These are phyloP conservation scores for Zygoascus ofunaensis DNA, from an alignment of 805 yeast species.

Conservation along the genomic window DNA sequence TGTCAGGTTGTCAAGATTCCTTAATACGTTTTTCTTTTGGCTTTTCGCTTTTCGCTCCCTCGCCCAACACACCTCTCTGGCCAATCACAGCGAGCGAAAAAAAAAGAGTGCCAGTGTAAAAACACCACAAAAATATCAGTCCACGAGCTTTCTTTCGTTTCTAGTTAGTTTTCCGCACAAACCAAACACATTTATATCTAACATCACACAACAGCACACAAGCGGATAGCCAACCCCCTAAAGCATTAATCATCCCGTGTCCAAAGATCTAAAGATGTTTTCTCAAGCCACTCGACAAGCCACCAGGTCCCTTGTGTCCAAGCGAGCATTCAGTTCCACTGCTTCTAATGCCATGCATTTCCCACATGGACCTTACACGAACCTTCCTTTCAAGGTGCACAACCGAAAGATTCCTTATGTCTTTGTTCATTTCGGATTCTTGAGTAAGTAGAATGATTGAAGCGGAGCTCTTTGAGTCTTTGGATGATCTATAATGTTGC, in stretches of 20 bases:
- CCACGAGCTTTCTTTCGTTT: slow-evolving; percentile 1
- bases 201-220: too few relatives aligned
- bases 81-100: background rate
- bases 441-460: slow-evolving; percentile 36
- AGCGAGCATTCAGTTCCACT: slow-evolving; percentile 27
- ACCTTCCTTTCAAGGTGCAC: slow-evolving; percentile 91
- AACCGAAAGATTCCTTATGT: slow-evolving; percentile 86
- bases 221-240: too few relatives aligned
- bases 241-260: too few relatives aligned
- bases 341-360: slow-evolving; percentile 40
- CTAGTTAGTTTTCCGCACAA: background rate
- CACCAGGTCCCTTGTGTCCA: slow-evolving; percentile 13
- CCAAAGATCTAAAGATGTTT: too few relatives aligned
- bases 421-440: slow-evolving; percentile 70
- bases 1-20: too few relatives aligned
- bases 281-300: slow-evolving; percentile 2
- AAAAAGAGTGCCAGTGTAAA: too few relatives aligned
- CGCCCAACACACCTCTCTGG: too few relatives aligned
- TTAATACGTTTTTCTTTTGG: too few relatives aligned
- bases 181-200: too few relatives aligned
- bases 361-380: slow-evolving; percentile 79
- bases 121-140: slow-evolving; percentile 4
- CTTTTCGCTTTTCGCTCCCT: too few relatives aligned
- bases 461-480: too few relatives aligned
- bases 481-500: background rate